A percentile compares a stretch with the other conserved stretches of the same genome.
Evolutionary conservation across 2,329 filamentous ascomycete species (phyloP).

Genomic region (Furcasterigmium furcatum): DNA sequence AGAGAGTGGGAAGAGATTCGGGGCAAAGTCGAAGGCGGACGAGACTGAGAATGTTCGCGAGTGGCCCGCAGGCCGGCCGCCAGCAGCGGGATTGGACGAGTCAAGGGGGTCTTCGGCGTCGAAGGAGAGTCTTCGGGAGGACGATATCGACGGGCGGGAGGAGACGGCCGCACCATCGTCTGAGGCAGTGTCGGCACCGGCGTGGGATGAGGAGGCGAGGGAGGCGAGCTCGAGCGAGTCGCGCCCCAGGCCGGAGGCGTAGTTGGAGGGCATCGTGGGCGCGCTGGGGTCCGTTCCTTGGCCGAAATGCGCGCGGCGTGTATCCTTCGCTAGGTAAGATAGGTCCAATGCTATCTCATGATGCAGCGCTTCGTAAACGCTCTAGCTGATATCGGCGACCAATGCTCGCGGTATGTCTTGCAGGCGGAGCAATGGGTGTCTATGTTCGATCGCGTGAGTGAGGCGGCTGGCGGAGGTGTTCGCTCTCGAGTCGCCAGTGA

Average conservation of each 20-base stretch:
- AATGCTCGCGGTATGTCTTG: not conserved
- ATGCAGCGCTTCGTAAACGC: not conserved
- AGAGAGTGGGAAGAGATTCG: constrained; percentile 87
- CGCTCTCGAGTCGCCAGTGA: too few relatives aligned
- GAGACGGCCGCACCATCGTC: constrained; percentile 54
- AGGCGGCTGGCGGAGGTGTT: too few relatives aligned
- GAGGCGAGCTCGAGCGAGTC: constrained; percentile 97
- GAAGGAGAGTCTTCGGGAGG: constrained; percentile 87
- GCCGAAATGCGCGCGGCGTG: constrained; percentile 1
- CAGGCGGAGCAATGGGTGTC: not conserved
- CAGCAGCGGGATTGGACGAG: constrained; percentile 50
- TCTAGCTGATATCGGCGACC: not conserved
- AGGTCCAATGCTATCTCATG: constrained; percentile 1
- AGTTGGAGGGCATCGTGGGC: constrained; percentile 3
- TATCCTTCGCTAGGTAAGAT: not conserved
- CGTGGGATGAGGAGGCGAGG: constrained; percentile 77
- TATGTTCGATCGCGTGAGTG: too few relatives aligned
- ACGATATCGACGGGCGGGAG: constrained; percentile 83
- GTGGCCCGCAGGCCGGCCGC: constrained; percentile 39
- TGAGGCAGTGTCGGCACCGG: constrained; percentile 50
- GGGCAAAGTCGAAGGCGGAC: constrained; percentile 93
- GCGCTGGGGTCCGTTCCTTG: not conserved
- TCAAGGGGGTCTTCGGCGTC: constrained; percentile 81
- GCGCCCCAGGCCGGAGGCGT: constrained; percentile 39
- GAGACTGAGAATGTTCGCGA: constrained; percentile 81